A percentile compares a stretch with the other conserved stretches of the same genome.
These are phyloP conservation scores for Porogramme epimiltina DNA, from an alignment of 1,284 basidiomycete species.

Conservation along the genomic window DNA sequence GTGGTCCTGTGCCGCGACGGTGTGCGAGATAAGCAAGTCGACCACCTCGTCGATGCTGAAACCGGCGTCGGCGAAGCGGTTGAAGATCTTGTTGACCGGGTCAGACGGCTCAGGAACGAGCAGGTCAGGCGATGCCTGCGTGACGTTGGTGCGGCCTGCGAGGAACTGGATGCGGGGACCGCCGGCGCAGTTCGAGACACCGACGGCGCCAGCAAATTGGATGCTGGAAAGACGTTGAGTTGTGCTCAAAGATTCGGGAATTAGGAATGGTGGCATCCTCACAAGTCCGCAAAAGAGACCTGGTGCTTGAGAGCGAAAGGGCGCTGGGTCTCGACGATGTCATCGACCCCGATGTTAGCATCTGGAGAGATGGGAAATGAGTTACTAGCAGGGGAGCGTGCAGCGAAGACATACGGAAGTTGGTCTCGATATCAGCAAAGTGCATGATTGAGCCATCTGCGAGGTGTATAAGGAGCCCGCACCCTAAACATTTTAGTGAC, in stretches of 20 bases:
- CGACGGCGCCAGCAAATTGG: conserved; percentile 34
- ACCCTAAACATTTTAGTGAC: neutral
- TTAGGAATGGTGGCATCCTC: neutral
- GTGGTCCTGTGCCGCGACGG: conserved; percentile 38
- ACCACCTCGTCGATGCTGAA: conserved; percentile 22
- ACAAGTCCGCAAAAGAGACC: conserved; percentile 35
- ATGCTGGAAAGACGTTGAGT: conserved; percentile 23
- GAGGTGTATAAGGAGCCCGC: neutral
- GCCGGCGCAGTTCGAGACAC: conserved; percentile 33
- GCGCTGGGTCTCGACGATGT: conserved; percentile 29
- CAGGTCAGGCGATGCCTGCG: conserved; percentile 27
- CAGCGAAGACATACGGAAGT: neutral
- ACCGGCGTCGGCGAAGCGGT: conserved; percentile 29
- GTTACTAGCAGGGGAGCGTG: no score
- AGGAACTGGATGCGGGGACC: conserved; percentile 31
- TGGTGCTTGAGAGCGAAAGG: conserved; percentile 30
- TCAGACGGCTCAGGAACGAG: conserved; percentile 31
- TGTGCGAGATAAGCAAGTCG: conserved; percentile 39
- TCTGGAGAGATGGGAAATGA: neutral
- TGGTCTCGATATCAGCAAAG: conserved; percentile 27
- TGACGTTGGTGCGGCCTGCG: conserved; percentile 26
- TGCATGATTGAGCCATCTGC: conserved; percentile 31
- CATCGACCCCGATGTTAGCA: conserved; percentile 33
- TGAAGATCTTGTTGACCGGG: conserved; percentile 28
- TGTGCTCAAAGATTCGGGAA: no score